Evolutionary conservation across 106 monocot genomes (phyloP), one percentile per base, ranked within the genome.

Genomic region (Dendrobium chrysotoxum): DNA sequence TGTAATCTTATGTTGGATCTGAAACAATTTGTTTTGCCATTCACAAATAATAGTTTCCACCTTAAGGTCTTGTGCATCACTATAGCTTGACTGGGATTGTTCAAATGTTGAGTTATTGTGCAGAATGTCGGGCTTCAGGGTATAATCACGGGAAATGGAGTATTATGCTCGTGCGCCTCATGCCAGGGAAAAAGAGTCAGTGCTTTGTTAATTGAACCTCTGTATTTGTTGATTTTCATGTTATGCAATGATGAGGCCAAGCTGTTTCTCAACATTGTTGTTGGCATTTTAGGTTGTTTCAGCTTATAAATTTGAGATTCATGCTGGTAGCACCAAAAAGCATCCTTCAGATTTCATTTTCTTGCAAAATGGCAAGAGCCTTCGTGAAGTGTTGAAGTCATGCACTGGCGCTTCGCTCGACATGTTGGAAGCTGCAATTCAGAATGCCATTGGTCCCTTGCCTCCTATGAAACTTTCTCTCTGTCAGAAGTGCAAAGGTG

Each of bases 311-410:
- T 98, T 98, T 81, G 95, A 95, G 84, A 75, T 89, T 76, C 98
- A 98, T 84, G 89, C 95, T 68, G 95, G 98, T 16, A 98, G 98
- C 74, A 92, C 83, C 3, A 94, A 97, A 81, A 97, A 94, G 31
- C 94, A 94, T 83, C 94, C 97, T 35, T 87, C 92, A 31, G 89
- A 98, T 75, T 92, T 80, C 85, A 98, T 98, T 66, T 85, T 72
- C 76, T 82, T 98, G 82, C 88, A 89, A 78, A 98, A 98, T 84
- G 98, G 95, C 53, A 98, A 87, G 23, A 89, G 82, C 68, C 85
- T 95, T 18, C 92, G 80, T 68, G 95, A 95, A 80, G 84, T 98
- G 40, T 77, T 95, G 79, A 92, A 66, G 41, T 88, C 82, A 84
- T 98, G 98, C 84, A 40, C 80, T 20, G 79, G 75, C 86, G 86